Evolutionary conservation across 208 protist genomes (phyloP).

Genomic region (Leishmania lainsoni): DNA sequence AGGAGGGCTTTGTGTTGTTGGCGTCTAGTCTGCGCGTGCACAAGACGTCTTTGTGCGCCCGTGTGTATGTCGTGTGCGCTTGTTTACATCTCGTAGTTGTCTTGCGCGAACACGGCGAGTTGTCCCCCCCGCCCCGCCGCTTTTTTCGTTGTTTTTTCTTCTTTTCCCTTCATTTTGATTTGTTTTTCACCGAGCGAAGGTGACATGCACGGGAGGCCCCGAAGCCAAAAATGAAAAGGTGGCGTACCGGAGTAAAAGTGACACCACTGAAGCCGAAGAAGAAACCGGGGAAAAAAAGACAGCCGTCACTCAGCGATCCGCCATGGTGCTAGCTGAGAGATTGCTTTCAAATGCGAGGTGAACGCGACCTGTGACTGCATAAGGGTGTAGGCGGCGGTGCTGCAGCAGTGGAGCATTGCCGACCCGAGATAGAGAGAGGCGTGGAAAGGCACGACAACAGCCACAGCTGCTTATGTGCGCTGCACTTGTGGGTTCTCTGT

Average conservation of each 20-base stretch:
- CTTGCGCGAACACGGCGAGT: neutral
- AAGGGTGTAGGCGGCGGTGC: neutral
- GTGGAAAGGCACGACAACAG: neutral
- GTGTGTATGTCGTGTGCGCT: neutral
- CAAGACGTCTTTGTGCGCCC: too few relatives aligned
- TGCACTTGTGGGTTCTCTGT: neutral
- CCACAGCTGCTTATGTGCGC: neutral
- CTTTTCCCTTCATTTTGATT: neutral
- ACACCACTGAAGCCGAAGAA: too few relatives aligned
- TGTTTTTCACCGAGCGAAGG: neutral
- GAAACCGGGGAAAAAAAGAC: too few relatives aligned
- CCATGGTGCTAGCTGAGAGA: too few relatives aligned
- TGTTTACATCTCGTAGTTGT: neutral
- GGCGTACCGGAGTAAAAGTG: too few relatives aligned
- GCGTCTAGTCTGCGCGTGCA: neutral
- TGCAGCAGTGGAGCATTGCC: neutral
- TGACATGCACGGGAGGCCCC: neutral
- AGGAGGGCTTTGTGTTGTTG: conserved; percentile 2
- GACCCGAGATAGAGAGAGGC: neutral
- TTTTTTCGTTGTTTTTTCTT: neutral
- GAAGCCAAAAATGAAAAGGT: neutral
- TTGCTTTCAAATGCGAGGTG: neutral
- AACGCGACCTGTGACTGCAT: neutral
- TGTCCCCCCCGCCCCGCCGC: neutral
- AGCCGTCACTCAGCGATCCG: too few relatives aligned